Percentiles rank a stretch among this genome's conserved stretches.
These are phyloP conservation scores for Pisolithus microcarpus DNA, from an alignment of 768 basidiomycete species.

Conservation along the genomic window DNA sequence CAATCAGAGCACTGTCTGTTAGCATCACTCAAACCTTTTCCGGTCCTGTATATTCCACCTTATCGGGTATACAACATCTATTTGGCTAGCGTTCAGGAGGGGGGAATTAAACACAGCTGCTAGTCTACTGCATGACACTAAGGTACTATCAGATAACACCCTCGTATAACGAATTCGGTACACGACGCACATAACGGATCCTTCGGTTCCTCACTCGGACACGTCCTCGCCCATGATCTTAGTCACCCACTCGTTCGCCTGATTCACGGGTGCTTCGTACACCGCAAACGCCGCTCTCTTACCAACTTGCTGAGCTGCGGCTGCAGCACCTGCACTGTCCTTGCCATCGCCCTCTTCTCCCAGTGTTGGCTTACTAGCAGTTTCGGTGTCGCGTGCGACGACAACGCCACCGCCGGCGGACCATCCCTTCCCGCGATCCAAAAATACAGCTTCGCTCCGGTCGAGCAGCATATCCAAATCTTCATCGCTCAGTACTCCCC, in stretches of 20 bases:
- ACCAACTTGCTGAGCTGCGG: constrained; percentile 1
- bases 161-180: neutral
- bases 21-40: no score
- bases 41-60: no score
- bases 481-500: constrained; percentile 69
- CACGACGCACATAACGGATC: no score
- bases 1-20: no score
- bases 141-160: neutral
- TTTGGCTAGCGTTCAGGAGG: no score
- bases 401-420: constrained; percentile 17
- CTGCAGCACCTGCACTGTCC: constrained; percentile 9
- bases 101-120: no score
- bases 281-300: constrained; percentile 68
- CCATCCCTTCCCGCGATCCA: constrained; percentile 68
- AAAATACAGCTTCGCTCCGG: constrained; percentile 66
- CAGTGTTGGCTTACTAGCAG: no score
- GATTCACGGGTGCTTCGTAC: constrained; percentile 57
- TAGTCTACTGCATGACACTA: no score
- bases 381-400: neutral
- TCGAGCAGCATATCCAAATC: constrained; percentile 81
- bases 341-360: constrained; percentile 29
- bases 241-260: constrained; percentile 62
- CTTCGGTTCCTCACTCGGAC: constrained; percentile 6
- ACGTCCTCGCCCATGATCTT: constrained; percentile 52
- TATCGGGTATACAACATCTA: no score